phyloP scores from a whole-genome alignment of 768 basidiomycete genomes.

The Leucocoprinus leucothites region DNA sequence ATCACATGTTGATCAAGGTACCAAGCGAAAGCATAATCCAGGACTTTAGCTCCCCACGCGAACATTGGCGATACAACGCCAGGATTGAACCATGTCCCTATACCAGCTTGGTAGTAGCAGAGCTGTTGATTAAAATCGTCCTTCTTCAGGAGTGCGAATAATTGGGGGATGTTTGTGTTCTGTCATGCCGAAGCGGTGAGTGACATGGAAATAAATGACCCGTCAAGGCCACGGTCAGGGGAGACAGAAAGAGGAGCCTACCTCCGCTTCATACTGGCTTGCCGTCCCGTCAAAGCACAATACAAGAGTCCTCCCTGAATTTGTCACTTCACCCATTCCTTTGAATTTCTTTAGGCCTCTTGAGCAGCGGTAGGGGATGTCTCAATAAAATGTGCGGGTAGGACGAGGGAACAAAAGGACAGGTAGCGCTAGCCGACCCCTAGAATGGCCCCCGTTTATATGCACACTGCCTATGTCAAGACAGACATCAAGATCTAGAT shows the following conservation, averaged over 20 bases:
- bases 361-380: too few species aligned
- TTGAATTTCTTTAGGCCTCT: too few species aligned
- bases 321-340: too few species aligned
- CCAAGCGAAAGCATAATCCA: conserved; percentile 76
- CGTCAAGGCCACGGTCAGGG: too few species aligned
- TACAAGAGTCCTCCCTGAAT: conserved; percentile 43
- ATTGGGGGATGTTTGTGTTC: conserved; percentile 71
- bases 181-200: conserved; percentile 11
- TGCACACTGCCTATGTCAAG: too few species aligned
- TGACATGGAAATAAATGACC: background rate
- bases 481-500: too few species aligned
- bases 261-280: conserved; percentile 45
- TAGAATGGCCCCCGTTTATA: too few species aligned
- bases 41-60: conserved; percentile 51
- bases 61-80: conserved; percentile 65
- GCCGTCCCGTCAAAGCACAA: conserved; percentile 73
- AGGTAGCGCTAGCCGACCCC: too few species aligned
- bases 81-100: conserved; percentile 54
- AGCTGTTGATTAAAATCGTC: conserved; percentile 54
- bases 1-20: conserved; percentile 70
- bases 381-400: too few species aligned
- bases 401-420: too few species aligned
- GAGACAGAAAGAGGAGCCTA: conserved; percentile 22
- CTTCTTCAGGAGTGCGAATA: conserved; percentile 67
- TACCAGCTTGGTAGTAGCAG: conserved; percentile 65